These are phyloP conservation scores for Sporisorium scitamineum DNA, from an alignment of 1,284 basidiomycete genomes.

Conservation along the genomic window DNA sequence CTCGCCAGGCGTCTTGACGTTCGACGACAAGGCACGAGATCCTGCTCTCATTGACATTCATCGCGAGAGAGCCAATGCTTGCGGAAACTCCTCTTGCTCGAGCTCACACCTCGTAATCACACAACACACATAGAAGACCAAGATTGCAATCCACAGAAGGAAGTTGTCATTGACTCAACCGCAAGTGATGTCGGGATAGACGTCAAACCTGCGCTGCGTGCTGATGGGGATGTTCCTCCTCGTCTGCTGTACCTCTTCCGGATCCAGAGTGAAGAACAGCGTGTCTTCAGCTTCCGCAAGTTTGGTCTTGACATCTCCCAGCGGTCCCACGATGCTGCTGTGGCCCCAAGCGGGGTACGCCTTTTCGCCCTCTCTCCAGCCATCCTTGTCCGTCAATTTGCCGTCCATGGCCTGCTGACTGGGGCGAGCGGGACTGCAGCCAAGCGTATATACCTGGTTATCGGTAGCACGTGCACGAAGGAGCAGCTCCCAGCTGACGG, in stretches of 20 bases:
- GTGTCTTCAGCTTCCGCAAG: slow-evolving; percentile 85
- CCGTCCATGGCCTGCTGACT: slow-evolving; percentile 71
- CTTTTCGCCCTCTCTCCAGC: slow-evolving; percentile 49
- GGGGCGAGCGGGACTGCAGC: slow-evolving; percentile 95
- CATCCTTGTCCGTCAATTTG: slow-evolving; percentile 19
- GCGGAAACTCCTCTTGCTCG: neutral
- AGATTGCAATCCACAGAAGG: neutral
- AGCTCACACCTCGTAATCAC: neutral
- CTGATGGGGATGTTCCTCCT: slow-evolving; percentile 60
- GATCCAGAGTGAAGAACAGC: slow-evolving; percentile 70
- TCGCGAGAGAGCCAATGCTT: too few relatives aligned
- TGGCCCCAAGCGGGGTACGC: slow-evolving; percentile 68
- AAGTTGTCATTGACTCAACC: slow-evolving; percentile 11
- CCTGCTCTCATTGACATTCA: too few relatives aligned
- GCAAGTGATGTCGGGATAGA: slow-evolving; percentile 58
- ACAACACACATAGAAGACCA: neutral
- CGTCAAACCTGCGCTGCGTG: slow-evolving; percentile 62
- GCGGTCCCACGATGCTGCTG: slow-evolving; percentile 61
- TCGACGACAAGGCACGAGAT: too few relatives aligned
- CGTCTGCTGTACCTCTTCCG: slow-evolving; percentile 52
- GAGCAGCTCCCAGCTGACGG: slow-evolving; percentile 94
- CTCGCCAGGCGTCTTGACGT: too few relatives aligned
- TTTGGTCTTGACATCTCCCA: slow-evolving; percentile 83
- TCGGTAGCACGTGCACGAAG: slow-evolving; percentile 90
- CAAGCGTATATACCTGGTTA: slow-evolving; percentile 93